Evolutionary conservation across 352 stramenopile genomes (phyloP).

Genomic region (Pythium volutum): DNA sequence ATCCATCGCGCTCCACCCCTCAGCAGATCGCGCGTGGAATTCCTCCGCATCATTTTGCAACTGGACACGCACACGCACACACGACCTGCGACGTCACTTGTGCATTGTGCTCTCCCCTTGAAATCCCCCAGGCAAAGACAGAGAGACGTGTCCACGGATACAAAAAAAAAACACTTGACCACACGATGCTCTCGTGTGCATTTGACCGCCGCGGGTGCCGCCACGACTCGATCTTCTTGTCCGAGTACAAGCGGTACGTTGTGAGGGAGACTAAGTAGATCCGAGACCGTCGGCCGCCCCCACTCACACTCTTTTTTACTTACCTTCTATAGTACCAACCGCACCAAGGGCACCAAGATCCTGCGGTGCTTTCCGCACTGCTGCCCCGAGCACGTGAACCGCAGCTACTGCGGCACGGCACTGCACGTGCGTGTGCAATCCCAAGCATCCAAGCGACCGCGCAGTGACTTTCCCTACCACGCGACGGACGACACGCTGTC

Average conservation of each 20-base stretch:
- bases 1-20: too few relatives aligned
- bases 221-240: slow-evolving; percentile 42
- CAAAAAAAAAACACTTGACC: too few relatives aligned
- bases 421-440: slow-evolving; percentile 40
- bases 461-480: background rate
- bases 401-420: slow-evolving; percentile 65
- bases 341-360: slow-evolving; percentile 60
- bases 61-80: too few relatives aligned
- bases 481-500: background rate
- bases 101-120: too few relatives aligned
- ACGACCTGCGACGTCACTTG: too few relatives aligned
- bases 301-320: too few relatives aligned
- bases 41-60: too few relatives aligned
- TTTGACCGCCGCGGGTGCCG: slow-evolving; percentile 40
- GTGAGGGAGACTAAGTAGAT: background rate
- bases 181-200: slow-evolving; percentile 30
- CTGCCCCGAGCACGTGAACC: slow-evolving; percentile 58
- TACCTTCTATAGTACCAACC: slow-evolving; percentile 40
- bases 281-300: too few relatives aligned
- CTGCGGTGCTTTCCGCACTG: slow-evolving; percentile 72
- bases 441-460: background rate
- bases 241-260: slow-evolving; percentile 63
- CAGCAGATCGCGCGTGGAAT: too few relatives aligned
- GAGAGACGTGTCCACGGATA: too few relatives aligned
- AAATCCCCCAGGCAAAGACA: too few relatives aligned